Percentiles rank a stretch among this genome's conserved stretches.
Evolutionary conservation across 1,284 basidiomycete genomes (phyloP).

Genomic region (Cystobasidium pallidum): DNA sequence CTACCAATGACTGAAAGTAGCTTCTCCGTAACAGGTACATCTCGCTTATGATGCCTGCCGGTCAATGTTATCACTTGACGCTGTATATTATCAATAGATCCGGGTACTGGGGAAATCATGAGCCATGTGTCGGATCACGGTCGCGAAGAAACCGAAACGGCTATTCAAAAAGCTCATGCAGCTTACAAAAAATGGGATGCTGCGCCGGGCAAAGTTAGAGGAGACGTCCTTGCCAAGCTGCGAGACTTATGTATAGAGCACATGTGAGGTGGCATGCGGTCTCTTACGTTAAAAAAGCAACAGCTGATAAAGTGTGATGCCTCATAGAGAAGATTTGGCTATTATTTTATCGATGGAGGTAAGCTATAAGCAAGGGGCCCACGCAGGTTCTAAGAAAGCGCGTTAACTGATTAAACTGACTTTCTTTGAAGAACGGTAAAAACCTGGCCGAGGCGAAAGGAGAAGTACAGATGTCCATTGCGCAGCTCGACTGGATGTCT

Average conservation of each 20-base stretch:
- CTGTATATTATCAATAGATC: conserved; percentile 61
- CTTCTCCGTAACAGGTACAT: conserved; percentile 66
- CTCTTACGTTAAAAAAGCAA: background rate
- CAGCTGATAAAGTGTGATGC: background rate
- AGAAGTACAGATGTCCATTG: conserved; percentile 50
- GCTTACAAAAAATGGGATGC: conserved; percentile 80
- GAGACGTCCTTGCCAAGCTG: conserved; percentile 59
- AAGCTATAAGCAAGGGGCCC: background rate
- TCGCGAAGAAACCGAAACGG: conserved; percentile 73
- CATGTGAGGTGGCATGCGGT: conserved; percentile 2
- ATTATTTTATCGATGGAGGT: conserved; percentile 54
- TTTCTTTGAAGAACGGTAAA: conserved; percentile 74
- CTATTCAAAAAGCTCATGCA: conserved; percentile 73
- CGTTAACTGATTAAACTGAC: too few relatives aligned
- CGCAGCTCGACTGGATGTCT: conserved; percentile 61
- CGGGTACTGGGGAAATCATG: conserved; percentile 75
- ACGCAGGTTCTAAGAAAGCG: too few relatives aligned
- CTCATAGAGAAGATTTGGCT: conserved; percentile 71
- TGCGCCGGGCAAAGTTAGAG: conserved; percentile 72
- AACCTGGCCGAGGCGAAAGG: conserved; percentile 72
- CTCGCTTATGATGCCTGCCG: background rate
- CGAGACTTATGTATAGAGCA: conserved; percentile 43
- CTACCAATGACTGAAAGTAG: conserved; percentile 69
- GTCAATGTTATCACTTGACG: background rate
- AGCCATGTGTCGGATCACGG: conserved; percentile 86